A percentile compares a stretch with the other conserved stretches of the same genome.
Evolutionary conservation across 805 yeast genomes (phyloP).

Genomic region (Yarrowia deformans): DNA sequence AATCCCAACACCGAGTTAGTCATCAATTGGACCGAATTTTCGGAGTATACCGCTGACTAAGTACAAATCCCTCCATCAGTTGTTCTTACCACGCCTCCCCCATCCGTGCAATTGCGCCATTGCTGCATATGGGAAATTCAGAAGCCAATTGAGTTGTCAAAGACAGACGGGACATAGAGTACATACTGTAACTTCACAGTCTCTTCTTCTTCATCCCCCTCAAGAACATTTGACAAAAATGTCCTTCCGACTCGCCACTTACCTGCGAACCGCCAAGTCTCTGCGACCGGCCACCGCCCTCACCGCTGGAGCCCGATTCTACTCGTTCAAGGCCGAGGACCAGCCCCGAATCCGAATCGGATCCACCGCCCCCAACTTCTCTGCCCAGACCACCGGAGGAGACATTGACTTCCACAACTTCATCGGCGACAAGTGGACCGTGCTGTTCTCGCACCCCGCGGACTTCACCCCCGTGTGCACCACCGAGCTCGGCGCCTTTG

Average conservation of each 20-base stretch:
- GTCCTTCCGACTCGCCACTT: conserved; percentile 25
- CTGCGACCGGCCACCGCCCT: conserved; percentile 19
- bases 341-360: conserved; percentile 73
- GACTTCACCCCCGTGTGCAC: conserved; percentile 98
- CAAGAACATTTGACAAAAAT: background rate
- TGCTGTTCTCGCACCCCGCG: conserved; percentile 92
- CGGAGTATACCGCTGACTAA: no score
- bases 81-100: no score
- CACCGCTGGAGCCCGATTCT: conserved; percentile 25
- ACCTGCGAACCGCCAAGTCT: conserved; percentile 33
- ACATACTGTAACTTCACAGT: no score
- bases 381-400: conserved; percentile 82
- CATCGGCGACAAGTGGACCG: conserved; percentile 85
- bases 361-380: conserved; percentile 85
- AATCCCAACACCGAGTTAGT: no score
- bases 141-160: conserved; percentile 11
- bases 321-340: conserved; percentile 45
- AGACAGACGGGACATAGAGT: no score
- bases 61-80: no score
- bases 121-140: conserved; percentile 9
- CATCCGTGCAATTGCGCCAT: conserved; percentile 29
- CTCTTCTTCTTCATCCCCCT: background rate
- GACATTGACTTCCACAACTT: conserved; percentile 85
- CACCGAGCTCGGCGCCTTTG: conserved; percentile 94
- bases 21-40: no score